Base-by-base conservation (phyloP, 495 filamentous ascomycete species). In the Aspergillus steynii region DNA sequence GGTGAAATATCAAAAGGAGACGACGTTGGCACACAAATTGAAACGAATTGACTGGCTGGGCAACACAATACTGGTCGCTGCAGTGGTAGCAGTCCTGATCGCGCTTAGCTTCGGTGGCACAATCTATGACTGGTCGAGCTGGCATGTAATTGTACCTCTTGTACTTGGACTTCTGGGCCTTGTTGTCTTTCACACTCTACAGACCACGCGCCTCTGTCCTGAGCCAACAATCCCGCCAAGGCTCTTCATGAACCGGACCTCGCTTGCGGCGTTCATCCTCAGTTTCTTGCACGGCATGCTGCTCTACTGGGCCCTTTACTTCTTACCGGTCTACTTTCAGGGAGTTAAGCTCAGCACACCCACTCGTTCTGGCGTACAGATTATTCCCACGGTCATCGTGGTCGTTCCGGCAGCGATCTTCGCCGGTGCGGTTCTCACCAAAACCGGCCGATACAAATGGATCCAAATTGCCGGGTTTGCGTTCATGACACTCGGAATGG, bases 301-400 rank as follows among this genome's bases (percentile, higher is more conserved):
- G 1, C 25, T 58, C n/a, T 68, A 67, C 29, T 81, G 71, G 75
- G 55, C 67, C n/a, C 61, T 69, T 48, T 82, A 76, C 65, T 83
- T 80, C 59, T 49, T 85, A 0, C 77, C 81, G 0, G 64, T 84
- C 7, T 83, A 82, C 62, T 83, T 83, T 68, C 79, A 82, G 53
- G 65, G 67, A 0, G 76, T 81, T 2, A 66, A 66, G 4, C 59
- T 65, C 9, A 53, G 61, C 3, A 69, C 70, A 1, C 68, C 74
- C 0, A 54, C 62, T 10, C 63, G 65, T 10, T 72, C 80, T 0
- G 82, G 80, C 1, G 66, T 83, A 2, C 20, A 71, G 8, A 51
- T 78, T 15, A 61, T 83, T 4, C 76, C 80, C 15, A 69, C 70
- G 5, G 61, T 72, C 31, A 37, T 76, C 10, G 42, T 73, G 4